phyloP scores from a whole-genome alignment of 331 rosid species.

The Acacia pycnantha region DNA sequence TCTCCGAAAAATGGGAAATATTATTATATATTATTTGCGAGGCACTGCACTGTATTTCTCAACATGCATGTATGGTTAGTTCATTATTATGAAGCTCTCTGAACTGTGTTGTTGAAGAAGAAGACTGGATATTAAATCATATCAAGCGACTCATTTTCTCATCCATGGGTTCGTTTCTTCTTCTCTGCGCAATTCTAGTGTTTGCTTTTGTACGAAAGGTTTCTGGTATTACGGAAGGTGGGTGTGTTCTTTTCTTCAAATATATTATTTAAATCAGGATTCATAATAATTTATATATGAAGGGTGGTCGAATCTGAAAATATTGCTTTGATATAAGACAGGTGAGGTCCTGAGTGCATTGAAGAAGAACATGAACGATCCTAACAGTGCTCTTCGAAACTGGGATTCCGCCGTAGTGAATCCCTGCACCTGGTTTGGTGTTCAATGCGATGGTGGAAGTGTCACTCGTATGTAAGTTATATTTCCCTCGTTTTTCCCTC shows the following conservation, averaged over 20 bases:
- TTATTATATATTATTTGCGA: neutral
- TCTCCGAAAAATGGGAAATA: neutral
- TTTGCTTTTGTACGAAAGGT: neutral
- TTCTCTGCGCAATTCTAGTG: neutral
- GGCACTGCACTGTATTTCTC: conserved; percentile 4
- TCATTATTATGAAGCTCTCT: conserved; percentile 21
- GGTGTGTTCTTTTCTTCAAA: neutral
- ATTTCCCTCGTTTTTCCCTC: neutral
- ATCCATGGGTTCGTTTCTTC: conserved; percentile 11
- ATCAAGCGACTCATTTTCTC: conserved; percentile 41
- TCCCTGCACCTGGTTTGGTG: conserved; percentile 74
- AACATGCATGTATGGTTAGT: neutral
- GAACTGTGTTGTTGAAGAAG: neutral
- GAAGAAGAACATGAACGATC: conserved; percentile 50
- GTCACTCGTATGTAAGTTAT: conserved; percentile 60
- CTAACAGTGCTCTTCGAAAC: conserved; percentile 56
- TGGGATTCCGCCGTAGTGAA: conserved; percentile 68
- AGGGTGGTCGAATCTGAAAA: neutral
- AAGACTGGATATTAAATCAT: conserved; percentile 1
- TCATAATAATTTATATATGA: neutral
- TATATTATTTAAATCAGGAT: neutral
- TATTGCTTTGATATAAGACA: conserved; percentile 24
- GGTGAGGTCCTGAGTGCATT: conserved; percentile 43
- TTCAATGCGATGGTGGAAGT: conserved; percentile 45
- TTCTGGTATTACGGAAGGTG: conserved; percentile 60